Evolutionary conservation across 306 rosid species (phyloP), one percentile per base, ranked within the genome.

Genomic region (Rosa lucieae): DNA sequence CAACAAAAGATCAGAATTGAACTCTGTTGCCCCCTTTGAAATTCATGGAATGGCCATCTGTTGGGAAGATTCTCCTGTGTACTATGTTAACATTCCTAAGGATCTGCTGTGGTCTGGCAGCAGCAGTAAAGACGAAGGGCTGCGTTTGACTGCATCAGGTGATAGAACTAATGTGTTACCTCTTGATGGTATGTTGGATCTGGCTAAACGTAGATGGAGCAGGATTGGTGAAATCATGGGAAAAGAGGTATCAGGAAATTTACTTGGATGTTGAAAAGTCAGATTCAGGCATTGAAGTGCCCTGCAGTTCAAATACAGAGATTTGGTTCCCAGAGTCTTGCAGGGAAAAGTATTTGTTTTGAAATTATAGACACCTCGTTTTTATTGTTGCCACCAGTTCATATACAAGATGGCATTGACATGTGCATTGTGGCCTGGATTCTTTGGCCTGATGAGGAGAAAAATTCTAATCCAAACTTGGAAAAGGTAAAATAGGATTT

Each of bases 371-470:
- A 94, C 78, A 82, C 79, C 83, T 89, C 91, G 40, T 91, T 81
- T 37, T 29, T 91, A 37, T 76, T 92, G 79, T 83, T 91, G 79
- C 80, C 99, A 67, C 83, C 92, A 4, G 81, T 91, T 70, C 79
- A 70, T 67, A 79, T 90, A 71, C 81, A 77, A 71, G 84, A 86
- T 85, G 96, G 91, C 80, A 88, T 92, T 85, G 99, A 95, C 78
- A 72, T 90, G 84, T 89, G 92, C 81, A 78, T 91, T 76, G 92
- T 87, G 72, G 82, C 96, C 44, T 95, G 99, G 99, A 83, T 95
- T 87, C 94, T 95, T 70, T 95, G 99, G 98, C 98, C 99, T n/a
- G 98, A 92, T 82, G 99, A 95, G 79, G 98, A 89, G 88, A 89
- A 95, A 80, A 92, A 87, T 86, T 90, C 96, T 75, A 85, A 81